Base-by-base conservation (phyloP, 129 eudicot species). In the Chrysanthemum seticuspe region DNA sequence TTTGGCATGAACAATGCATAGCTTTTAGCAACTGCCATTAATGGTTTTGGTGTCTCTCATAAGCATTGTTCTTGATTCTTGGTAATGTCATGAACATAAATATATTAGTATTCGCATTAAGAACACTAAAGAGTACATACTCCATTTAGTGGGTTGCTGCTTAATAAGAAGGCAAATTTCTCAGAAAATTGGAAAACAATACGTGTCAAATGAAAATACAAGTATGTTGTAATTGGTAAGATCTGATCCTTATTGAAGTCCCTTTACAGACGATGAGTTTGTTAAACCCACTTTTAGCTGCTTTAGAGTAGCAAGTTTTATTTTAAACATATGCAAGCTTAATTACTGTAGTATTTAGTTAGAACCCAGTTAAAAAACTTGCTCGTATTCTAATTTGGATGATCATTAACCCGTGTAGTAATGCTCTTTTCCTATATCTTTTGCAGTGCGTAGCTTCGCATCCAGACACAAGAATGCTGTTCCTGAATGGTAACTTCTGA, bases 371-470 rank as follows among this genome's bases (percentile, higher is more conserved):
- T 34, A 8, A 19, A 53, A 53, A 2, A 10, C 1, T 0, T 34
- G 15, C 12, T 31, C 13, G 9, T 52, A 1, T 23, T 23, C 25
- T 66, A 14, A 52, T n/a, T 3, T 21, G 60, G 40, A 51, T 67
- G 51, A 47, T 67, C 19, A 10, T 76, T 67, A 50, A 23, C 74
- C 48, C 49, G 57, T 45, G 34, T 14, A 56, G 18, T 58, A 0
- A 66, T 40, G 25, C 10, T 50, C 16, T 65, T 79, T 54, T 58
- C 13, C n/a, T 51, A 44, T 68, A 5, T 68, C 25, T 72, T 84
- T 71, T 83, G 88, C 96, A 94, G 98, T 94, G 97, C 80, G 97
- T 94, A 12, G 98, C 98, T 54, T 94, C 98, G 7, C 98, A 93
- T 67, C 95, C 87, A 15, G 95, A 89, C 72, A 93, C 98, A 61